Evolutionary conservation across 176 grass and related monocot genomes (phyloP), one percentile per base, ranked within the genome.

Genomic region (Saccharum officinarum): DNA sequence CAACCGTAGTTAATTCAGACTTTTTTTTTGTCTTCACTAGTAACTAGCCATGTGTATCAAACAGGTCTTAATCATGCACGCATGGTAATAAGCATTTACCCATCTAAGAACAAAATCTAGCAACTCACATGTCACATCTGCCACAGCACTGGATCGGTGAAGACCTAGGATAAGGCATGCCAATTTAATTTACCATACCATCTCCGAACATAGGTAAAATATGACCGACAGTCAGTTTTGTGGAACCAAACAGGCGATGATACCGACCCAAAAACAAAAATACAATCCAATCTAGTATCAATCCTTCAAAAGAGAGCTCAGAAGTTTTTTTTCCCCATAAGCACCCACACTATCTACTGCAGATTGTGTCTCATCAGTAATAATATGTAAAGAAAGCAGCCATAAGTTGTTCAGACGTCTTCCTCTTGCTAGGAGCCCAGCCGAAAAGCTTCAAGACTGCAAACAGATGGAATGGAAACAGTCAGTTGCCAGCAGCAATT

Each of bases 381-480:
- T 36, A 90, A 76, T 39, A 86, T 79, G 74, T 78, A 83, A 67
- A 66, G 7, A 67, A 28, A 61, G n/a, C 61, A 66, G 44, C 74
- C 65, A 69, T 83, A 77, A 79, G 84, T 79, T 73, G 65, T 67
- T 79, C 57, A 59, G 38, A 30, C 67, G 38, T 40, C 64, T 59
- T 88, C 46, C 47, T 41, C 65, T 68, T 84, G 37, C 61, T 75
- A 14, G 10, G 42, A 80, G 7, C 31, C 38, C 50, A 10, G 17
- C 69, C 16, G n/a, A 80, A 67, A 61, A 16, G 38, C 75, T 87
- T 90, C 70, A 91, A 84, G 85, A 75, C 89, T 91, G 85, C 14
- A 22, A 50, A 75, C 23, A 73, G 65, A 87, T 52, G 69, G 47
- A 80, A 30, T 62, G 30, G 23, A 45, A 26, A 41, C 0, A 25